phyloP scores from a whole-genome alignment of 1,284 basidiomycete genomes.

The Trametes hirsuta region DNA sequence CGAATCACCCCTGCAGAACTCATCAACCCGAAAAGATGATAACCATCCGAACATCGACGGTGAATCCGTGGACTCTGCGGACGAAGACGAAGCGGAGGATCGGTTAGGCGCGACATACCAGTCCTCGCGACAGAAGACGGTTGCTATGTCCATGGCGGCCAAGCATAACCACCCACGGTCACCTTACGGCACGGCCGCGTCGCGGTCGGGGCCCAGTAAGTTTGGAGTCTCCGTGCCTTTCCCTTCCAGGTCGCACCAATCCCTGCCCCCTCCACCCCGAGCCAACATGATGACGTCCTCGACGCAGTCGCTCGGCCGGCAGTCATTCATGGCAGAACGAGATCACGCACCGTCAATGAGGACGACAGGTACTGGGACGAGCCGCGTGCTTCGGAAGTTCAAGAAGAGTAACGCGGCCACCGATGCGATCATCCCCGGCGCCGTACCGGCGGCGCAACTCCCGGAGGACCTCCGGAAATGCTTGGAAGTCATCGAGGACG shows the following conservation, averaged over 20 bases:
- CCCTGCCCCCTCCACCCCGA: conserved; percentile 72
- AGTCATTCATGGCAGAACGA: conserved; percentile 51
- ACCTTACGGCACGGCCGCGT: conserved; percentile 66
- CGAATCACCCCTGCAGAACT: conserved; percentile 44
- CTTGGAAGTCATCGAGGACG: conserved; percentile 81
- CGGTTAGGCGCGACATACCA: conserved; percentile 53
- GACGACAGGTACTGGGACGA: conserved; percentile 41
- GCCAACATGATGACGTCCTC: conserved; percentile 56
- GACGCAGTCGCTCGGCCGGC: conserved; percentile 69
- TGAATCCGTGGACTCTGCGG: conserved; percentile 72
- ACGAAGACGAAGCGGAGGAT: conserved; percentile 66
- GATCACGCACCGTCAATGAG: conserved; percentile 40
- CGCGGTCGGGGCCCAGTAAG: conserved; percentile 44
- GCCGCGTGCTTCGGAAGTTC: conserved; percentile 65
- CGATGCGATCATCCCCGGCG: conserved; percentile 51
- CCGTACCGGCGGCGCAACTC: conserved; percentile 72
- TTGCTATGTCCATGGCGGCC: conserved; percentile 41
- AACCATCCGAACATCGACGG: conserved; percentile 63
- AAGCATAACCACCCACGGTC: conserved; percentile 76
- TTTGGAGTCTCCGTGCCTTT: conserved; percentile 58
- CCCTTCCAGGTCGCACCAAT: conserved; percentile 79
- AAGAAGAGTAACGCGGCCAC: conserved; percentile 60
- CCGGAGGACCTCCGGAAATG: conserved; percentile 87
- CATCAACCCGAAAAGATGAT: conserved; percentile 45
- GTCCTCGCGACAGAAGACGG: conserved; percentile 39